Evolutionary conservation across 352 stramenopile genomes (phyloP).

Genomic region (Peronospora tabacina): DNA sequence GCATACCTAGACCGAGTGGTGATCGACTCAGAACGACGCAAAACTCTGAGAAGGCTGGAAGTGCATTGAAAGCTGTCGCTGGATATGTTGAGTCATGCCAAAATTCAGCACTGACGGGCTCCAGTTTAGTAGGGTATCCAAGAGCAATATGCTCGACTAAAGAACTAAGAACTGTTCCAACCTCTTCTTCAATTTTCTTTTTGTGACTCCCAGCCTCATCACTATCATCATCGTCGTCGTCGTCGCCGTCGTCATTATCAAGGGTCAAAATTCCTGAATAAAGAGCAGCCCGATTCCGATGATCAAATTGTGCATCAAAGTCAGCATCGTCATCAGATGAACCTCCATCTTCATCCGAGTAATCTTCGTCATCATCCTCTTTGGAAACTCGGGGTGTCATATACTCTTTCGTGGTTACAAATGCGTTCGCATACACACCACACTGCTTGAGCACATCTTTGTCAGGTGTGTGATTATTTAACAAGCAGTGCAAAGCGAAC

Average conservation of each 20-base stretch:
- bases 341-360: slow-evolving; percentile 63
- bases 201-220: slow-evolving; percentile 30
- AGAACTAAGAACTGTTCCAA: slow-evolving; percentile 66
- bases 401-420: slow-evolving; percentile 66
- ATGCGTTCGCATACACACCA: slow-evolving; percentile 74
- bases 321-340: slow-evolving; percentile 68
- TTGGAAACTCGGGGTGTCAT: slow-evolving; percentile 39
- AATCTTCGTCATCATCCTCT: slow-evolving; percentile 64
- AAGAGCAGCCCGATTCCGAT: slow-evolving; percentile 28
- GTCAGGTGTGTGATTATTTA: slow-evolving; percentile 84
- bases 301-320: slow-evolving; percentile 49
- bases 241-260: slow-evolving; percentile 36
- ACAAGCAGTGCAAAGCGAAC: slow-evolving; percentile 81
- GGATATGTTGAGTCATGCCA: slow-evolving; percentile 51
- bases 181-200: slow-evolving; percentile 61
- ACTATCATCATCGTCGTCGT: slow-evolving; percentile 40
- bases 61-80: slow-evolving; percentile 36
- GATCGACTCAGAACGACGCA: slow-evolving; percentile 56
- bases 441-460: slow-evolving; percentile 84
- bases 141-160: slow-evolving; percentile 78
- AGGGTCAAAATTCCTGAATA: slow-evolving; percentile 56
- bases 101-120: slow-evolving; percentile 33
- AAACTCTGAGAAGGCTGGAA: slow-evolving; percentile 67
- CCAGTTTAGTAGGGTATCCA: slow-evolving; percentile 53
- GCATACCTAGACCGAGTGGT: slow-evolving; percentile 73